phyloP scores from a whole-genome alignment of 1,284 basidiomycete species.

The Neonothopanus nambi region DNA sequence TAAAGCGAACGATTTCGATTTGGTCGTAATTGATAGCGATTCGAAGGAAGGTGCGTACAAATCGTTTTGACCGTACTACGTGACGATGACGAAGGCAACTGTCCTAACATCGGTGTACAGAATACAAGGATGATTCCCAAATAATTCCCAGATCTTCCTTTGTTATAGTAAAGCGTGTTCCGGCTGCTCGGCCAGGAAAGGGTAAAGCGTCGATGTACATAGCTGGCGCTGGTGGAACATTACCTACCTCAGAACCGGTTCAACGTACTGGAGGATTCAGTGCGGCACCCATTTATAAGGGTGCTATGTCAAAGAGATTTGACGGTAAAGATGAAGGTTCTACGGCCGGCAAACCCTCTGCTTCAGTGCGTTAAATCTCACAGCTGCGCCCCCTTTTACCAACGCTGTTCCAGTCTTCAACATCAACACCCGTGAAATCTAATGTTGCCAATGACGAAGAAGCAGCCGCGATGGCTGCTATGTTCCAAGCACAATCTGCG shows the following conservation, averaged over 20 bases:
- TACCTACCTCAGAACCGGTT: conserved; percentile 48
- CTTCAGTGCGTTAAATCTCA: conserved; percentile 30
- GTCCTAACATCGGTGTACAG: conserved; percentile 43
- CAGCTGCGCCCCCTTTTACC: conserved; percentile 19
- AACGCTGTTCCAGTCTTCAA: conserved; percentile 25
- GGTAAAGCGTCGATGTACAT: conserved; percentile 91
- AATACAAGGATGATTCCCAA: conserved; percentile 89
- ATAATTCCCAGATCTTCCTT: conserved; percentile 95
- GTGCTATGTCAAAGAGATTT: conserved; percentile 87
- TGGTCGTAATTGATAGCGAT: conserved; percentile 83
- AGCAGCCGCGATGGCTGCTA: conserved; percentile 88
- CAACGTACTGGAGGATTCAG: conserved; percentile 38
- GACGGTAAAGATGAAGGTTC: conserved; percentile 75
- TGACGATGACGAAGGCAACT: not conserved
- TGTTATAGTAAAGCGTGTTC: conserved; percentile 89
- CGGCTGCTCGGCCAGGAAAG: conserved; percentile 83
- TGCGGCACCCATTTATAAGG: conserved; percentile 44
- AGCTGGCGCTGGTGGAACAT: conserved; percentile 43
- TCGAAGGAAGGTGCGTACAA: conserved; percentile 69
- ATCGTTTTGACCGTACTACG: not conserved
- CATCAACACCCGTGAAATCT: conserved; percentile 35
- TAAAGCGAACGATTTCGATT: conserved; percentile 97
- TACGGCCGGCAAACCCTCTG: not conserved
- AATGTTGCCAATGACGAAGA: conserved; percentile 69
- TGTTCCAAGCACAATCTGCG: conserved; percentile 89